Percentiles rank a stretch among this genome's conserved stretches.
phyloP scores from a whole-genome alignment of 1,139 yeast species.

The Lodderomyces pseudojiufengensis region DNA sequence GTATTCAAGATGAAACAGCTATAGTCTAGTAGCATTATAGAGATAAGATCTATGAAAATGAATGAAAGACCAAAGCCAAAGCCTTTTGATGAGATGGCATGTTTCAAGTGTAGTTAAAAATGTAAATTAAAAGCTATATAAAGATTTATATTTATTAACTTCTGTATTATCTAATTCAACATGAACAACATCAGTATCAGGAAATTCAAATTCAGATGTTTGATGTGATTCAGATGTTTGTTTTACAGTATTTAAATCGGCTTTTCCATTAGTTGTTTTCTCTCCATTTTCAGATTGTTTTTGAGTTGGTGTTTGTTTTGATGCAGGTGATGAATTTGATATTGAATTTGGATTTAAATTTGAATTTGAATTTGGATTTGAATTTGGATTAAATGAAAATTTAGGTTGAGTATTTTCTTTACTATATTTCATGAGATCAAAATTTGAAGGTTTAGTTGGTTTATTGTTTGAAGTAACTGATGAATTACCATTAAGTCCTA shows the following conservation, averaged over 20 bases:
- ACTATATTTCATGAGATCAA: neutral
- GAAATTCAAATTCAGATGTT: conserved; percentile 20
- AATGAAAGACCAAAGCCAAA: too few relatives aligned
- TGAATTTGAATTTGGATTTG: conserved; percentile 1
- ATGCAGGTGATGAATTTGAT: neutral
- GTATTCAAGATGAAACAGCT: neutral
- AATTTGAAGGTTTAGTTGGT: neutral
- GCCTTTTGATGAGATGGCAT: too few relatives aligned
- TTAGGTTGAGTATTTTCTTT: neutral
- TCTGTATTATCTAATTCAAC: conserved; percentile 23
- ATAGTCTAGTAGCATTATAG: too few relatives aligned
- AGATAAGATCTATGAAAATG: too few relatives aligned
- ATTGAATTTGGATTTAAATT: neutral
- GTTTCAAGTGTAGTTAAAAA: too few relatives aligned
- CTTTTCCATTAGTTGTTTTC: neutral
- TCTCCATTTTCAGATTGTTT: neutral
- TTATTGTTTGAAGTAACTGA: neutral
- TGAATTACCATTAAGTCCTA: neutral
- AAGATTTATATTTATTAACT: conserved; percentile 26
- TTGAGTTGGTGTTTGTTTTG: conserved; percentile 1
- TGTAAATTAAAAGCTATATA: conserved; percentile 25
- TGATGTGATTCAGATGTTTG: neutral
- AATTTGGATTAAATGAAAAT: neutral
- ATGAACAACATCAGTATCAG: conserved; percentile 23
- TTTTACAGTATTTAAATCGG: neutral